Evolutionary conservation across 2,329 filamentous ascomycete species (phyloP).

Genomic region (Chrysoporthe austroafricana): DNA sequence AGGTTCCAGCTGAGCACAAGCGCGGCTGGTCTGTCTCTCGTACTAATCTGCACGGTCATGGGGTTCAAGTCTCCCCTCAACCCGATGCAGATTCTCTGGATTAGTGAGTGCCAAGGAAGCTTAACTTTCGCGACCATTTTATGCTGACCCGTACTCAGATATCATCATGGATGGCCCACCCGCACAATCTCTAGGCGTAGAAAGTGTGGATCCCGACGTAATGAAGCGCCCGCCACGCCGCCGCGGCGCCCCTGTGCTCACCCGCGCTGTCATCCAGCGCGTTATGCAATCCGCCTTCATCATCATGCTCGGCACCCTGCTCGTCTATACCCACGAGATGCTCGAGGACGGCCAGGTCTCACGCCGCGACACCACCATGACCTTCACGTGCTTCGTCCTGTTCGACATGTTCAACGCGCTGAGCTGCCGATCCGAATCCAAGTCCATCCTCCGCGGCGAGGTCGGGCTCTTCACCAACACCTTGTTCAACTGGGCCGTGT

Average conservation of each 20-base stretch:
- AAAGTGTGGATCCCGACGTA: constrained; percentile 90
- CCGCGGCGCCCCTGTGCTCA: constrained; percentile 89
- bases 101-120: constrained; percentile 67
- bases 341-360: constrained; percentile 78
- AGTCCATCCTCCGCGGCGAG: constrained; percentile 86
- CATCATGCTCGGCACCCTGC: constrained; percentile 91
- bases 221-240: constrained; percentile 89
- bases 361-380: constrained; percentile 97
- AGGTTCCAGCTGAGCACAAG: constrained; percentile 98
- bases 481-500: constrained; percentile 96
- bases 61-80: constrained; percentile 96
- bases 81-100: constrained; percentile 99
- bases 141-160: constrained; percentile 57
- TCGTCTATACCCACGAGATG: constrained; percentile 93
- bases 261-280: constrained; percentile 76
- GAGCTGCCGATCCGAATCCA: constrained; percentile 87
- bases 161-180: constrained; percentile 99
- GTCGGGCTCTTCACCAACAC: constrained; percentile 82
- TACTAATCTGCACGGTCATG: constrained; percentile 88
- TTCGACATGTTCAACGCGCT: constrained; percentile 99
- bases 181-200: constrained; percentile 94
- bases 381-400: constrained; percentile 97
- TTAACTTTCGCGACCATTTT: too few species aligned
- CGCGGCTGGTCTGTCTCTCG: constrained; percentile 87
- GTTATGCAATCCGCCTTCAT: constrained; percentile 86